A percentile compares a stretch with the other conserved stretches of the same genome.
phyloP scores from a whole-genome alignment of 2,329 filamentous ascomycete species.

The Zarea fungicola region DNA sequence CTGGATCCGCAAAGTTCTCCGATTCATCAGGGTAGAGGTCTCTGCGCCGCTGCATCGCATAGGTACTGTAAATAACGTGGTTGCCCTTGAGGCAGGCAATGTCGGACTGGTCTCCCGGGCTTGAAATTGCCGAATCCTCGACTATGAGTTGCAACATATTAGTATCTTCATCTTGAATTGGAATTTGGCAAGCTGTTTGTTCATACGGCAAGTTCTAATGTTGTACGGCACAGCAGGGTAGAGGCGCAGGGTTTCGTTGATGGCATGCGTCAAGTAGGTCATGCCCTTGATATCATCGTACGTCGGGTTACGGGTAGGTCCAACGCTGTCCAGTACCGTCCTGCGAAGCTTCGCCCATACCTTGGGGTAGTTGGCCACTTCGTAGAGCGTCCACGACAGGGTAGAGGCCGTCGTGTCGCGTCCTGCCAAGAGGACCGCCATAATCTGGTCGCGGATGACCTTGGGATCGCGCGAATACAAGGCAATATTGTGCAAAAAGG shows the following conservation, averaged over 20 bases:
- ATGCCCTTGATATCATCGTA: constrained; percentile 82
- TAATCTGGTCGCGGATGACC: constrained; percentile 70
- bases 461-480: constrained; percentile 57
- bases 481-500: constrained; percentile 73
- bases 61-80: constrained; percentile 59
- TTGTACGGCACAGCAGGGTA: constrained; percentile 80
- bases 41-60: constrained; percentile 66
- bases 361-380: constrained; percentile 67
- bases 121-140: constrained; percentile 55
- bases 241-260: constrained; percentile 73
- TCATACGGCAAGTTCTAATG: constrained; percentile 62
- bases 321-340: constrained; percentile 67
- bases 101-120: constrained; percentile 62
- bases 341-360: constrained; percentile 62
- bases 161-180: too few species aligned
- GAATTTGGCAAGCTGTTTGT: too few species aligned
- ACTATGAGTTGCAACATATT: neutral
- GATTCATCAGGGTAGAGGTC: constrained; percentile 54
- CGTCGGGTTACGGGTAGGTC: constrained; percentile 56
- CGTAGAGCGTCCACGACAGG: constrained; percentile 77
- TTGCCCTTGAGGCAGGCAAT: constrained; percentile 63
- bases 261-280: constrained; percentile 70
- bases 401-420: constrained; percentile 82
- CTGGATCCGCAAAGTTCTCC: constrained; percentile 40
- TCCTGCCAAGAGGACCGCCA: constrained; percentile 72